Percentiles rank a stretch among this genome's conserved stretches.
Evolutionary conservation across 352 stramenopile genomes (phyloP).

Genomic region (Phytophthora brassicae): DNA sequence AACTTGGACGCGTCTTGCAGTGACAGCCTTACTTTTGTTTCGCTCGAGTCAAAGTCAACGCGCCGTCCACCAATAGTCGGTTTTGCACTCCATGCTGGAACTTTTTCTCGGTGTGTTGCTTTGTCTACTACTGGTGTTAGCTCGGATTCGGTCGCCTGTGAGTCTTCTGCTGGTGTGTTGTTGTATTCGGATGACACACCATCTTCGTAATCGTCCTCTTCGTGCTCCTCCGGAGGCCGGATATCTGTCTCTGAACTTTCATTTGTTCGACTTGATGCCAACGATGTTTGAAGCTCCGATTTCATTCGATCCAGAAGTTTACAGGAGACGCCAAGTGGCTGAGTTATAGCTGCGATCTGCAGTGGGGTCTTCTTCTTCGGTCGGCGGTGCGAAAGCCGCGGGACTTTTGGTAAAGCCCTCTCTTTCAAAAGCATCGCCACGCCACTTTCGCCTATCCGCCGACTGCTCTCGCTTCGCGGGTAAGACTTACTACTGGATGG

Average conservation of each 20-base stretch:
- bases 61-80: conserved; percentile 51
- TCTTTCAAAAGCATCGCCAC: conserved; percentile 27
- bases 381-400: conserved; percentile 29
- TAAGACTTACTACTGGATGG: conserved; percentile 13
- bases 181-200: conserved; percentile 1
- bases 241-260: conserved; percentile 11
- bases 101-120: conserved; percentile 4
- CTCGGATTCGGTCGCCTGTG: conserved; percentile 7
- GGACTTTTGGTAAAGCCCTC: conserved; percentile 41
- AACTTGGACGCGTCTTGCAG: conserved; percentile 78
- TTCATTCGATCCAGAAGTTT: conserved; percentile 69
- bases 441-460: conserved; percentile 20
- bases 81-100: conserved; percentile 45
- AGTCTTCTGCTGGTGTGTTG: conserved; percentile 1
- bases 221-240: background rate
- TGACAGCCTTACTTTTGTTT: conserved; percentile 72
- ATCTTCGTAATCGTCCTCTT: conserved; percentile 4
- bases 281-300: conserved; percentile 60
- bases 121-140: conserved; percentile 4
- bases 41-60: conserved; percentile 69
- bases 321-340: conserved; percentile 63
- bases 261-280: conserved; percentile 24
- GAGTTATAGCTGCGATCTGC: conserved; percentile 41
- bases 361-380: conserved; percentile 34
- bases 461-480: conserved; percentile 29